Evolutionary conservation across 257 asterid species (phyloP), one percentile per base, ranked within the genome.

Genomic region (Solanum ossicruentum): DNA sequence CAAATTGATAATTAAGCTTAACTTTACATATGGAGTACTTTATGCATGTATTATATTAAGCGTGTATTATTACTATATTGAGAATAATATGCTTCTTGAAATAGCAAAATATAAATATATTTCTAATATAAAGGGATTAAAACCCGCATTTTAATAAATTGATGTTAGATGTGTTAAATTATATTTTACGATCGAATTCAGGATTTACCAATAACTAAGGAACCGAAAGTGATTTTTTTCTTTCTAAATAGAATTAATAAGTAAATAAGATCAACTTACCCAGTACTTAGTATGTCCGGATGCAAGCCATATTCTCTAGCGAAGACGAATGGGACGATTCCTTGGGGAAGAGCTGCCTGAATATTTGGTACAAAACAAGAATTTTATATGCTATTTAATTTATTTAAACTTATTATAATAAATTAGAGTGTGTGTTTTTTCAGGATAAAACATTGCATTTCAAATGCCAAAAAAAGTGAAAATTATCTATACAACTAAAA

Each of bases 261-360:
- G 5, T 8, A 23, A 75, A 12, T 23, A 26, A 67, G 51, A 84
- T 43, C 5, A 70, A 67, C 71, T 87, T 89, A 92, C 95, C 97
- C 94, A 0, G 98, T 92, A 71, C 98, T 92, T 36, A 91, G 88
- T 71, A 94, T 91, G 82, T 91, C 91, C 0, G 98, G 92, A 84
- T 94, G 97, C 87, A 92, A 78, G 1, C 91, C 92, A 79, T 92
- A 94, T 61, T 94, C 97, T 82, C 92, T 84, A 7, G 97, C 97
- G 85, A 91, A 92, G 23, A 93, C 96, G 87, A 93, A 92, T 41
- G 96, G 92, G 21, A 91, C 90, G 16, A 94, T 89, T 56, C 94
- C 90, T 83, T 92, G 98, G 2, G 97, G 97, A 52, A 94, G 91
- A 86, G 95, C 96, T 26, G 96, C 95, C 98, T 93, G 84, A 21